Evolutionary conservation across 805 yeast genomes (phyloP).

Genomic region (Zygoascus bituminiphila): DNA sequence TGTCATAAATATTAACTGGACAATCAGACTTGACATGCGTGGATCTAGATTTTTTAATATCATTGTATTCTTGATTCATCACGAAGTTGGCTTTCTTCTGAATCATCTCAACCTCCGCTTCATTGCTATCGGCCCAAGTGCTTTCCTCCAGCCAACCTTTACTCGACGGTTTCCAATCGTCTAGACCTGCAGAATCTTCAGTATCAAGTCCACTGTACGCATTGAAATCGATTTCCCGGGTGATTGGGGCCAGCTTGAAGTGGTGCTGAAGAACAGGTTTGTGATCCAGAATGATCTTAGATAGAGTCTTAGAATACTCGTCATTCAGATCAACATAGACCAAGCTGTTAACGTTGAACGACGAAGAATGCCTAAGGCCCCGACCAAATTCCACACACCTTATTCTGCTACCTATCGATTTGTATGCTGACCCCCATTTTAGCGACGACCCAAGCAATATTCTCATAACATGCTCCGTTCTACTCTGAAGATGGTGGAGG

Average conservation of each 20-base stretch:
- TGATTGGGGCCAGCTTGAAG: background rate
- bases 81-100: background rate
- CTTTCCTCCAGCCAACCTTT: background rate
- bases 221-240: background rate
- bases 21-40: constrained; percentile 9
- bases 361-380: background rate
- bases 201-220: background rate
- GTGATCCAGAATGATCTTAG: constrained; percentile 8
- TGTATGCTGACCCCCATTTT: background rate
- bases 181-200: background rate
- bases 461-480: background rate
- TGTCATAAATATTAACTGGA: constrained; percentile 16
- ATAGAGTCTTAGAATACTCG: constrained; percentile 15
- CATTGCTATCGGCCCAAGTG: background rate
- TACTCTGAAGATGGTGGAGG: too few relatives aligned
- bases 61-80: constrained; percentile 11
- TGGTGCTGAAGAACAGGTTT: background rate
- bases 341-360: background rate
- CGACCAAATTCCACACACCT: background rate
- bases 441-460: background rate
- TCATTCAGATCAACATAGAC: constrained; percentile 8
- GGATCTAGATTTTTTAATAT: constrained; percentile 3
- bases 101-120: background rate
- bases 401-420: background rate
- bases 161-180: background rate